phyloP scores from a whole-genome alignment of 2,329 filamentous ascomycete species.

The Paracorniculantispora psalliotae region DNA sequence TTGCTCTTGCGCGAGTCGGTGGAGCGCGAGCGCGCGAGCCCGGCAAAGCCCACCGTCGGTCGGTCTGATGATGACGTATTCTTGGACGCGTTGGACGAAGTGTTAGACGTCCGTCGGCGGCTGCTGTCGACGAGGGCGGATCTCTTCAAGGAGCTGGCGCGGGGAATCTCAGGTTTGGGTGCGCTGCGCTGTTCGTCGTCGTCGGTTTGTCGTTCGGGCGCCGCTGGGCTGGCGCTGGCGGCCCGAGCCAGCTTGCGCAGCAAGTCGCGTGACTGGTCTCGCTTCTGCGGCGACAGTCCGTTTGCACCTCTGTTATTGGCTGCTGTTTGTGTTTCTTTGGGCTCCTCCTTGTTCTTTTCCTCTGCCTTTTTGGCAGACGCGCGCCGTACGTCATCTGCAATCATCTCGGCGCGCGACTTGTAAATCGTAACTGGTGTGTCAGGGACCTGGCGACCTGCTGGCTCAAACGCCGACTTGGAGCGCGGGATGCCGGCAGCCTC shows the following conservation, averaged over 20 bases:
- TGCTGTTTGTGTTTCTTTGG: not conserved
- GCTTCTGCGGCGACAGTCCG: slow-evolving; percentile 19
- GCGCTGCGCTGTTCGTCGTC: not conserved
- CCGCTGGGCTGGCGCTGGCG: slow-evolving; percentile 40
- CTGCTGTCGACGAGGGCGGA: not conserved
- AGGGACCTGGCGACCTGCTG: slow-evolving; percentile 29
- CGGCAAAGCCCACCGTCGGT: slow-evolving; percentile 43
- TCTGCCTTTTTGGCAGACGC: not conserved
- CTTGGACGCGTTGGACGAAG: slow-evolving; percentile 8
- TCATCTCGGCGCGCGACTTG: slow-evolving; percentile 19
- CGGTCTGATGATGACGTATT: slow-evolving; percentile 18
- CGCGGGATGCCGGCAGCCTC: slow-evolving; percentile 11
- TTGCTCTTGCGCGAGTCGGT: slow-evolving; percentile 45
- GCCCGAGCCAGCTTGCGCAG: slow-evolving; percentile 45
- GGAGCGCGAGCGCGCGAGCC: slow-evolving; percentile 39
- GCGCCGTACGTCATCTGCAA: slow-evolving; percentile 2
- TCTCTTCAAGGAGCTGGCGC: slow-evolving; percentile 10
- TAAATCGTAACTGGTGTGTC: slow-evolving; percentile 39
- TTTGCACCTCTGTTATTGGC: slow-evolving; percentile 15
- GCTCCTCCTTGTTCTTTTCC: slow-evolving; percentile 6
- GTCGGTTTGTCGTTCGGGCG: slow-evolving; percentile 21
- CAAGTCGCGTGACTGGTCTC: slow-evolving; percentile 43
- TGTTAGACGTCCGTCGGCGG: slow-evolving; percentile 3
- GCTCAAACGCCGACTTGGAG: slow-evolving; percentile 24
- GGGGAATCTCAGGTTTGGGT: not conserved